Conservation (phyloP, 208 protist genomes). For the Acanthamoeba royreba region DNA sequence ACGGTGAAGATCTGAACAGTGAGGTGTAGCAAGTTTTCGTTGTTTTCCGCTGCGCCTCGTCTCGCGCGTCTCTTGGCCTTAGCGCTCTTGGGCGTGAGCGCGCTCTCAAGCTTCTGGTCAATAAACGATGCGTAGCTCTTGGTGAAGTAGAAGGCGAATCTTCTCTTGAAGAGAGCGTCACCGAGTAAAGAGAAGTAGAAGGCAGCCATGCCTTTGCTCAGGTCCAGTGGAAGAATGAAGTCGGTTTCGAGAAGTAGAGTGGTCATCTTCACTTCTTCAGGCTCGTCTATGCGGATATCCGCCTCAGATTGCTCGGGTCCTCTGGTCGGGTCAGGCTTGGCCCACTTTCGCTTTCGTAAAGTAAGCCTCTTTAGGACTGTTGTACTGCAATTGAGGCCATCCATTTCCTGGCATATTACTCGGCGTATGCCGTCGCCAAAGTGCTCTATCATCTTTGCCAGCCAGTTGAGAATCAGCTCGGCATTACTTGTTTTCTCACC, state of each 20-base stretch:
- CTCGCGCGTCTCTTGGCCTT: neutral
- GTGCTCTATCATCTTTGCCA: slow-evolving; percentile 13
- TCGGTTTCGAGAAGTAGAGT: neutral
- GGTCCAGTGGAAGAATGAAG: neutral
- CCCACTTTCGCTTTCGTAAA: neutral
- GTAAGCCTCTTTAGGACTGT: neutral
- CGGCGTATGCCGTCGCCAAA: slow-evolving; percentile 5
- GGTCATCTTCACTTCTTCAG: neutral
- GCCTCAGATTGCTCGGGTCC: neutral
- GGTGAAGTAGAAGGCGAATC: slow-evolving; percentile 5
- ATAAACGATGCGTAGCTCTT: neutral
- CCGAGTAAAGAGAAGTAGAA: slow-evolving; percentile 23
- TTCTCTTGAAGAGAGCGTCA: neutral
- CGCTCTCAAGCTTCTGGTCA: slow-evolving; percentile 25
- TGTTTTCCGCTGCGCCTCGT: neutral
- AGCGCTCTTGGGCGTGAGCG: neutral
- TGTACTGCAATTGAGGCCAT: neutral
- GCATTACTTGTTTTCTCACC: neutral
- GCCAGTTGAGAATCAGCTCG: neutral
- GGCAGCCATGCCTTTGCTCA: neutral
- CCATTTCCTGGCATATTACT: slow-evolving; percentile 2
- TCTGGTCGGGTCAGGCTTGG: neutral
- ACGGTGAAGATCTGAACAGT: slow-evolving; percentile 38
- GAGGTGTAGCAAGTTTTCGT: neutral
- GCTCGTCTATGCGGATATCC: neutral